Percentiles rank a stretch among this genome's conserved stretches.
phyloP scores from a whole-genome alignment of 139 green algal species.

The Asterochloris erici region DNA sequence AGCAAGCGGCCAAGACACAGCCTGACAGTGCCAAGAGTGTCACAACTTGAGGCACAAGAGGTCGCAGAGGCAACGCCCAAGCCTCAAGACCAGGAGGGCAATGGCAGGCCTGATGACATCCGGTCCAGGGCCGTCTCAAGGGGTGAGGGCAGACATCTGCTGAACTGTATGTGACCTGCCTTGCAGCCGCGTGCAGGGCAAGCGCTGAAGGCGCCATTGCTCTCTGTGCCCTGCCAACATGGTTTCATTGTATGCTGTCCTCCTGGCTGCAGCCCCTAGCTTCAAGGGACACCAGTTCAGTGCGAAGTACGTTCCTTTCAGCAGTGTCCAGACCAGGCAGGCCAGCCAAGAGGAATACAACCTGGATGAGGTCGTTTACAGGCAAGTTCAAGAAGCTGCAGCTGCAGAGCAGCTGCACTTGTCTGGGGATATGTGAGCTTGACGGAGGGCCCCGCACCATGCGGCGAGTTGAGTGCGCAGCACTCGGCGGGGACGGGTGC shows the following conservation, averaged over 20 bases:
- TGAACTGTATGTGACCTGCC: no score
- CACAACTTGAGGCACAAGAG: not conserved
- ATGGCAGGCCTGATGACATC: conserved; percentile 1
- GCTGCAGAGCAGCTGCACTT: not conserved
- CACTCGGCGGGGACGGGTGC: no score
- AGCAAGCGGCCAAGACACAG: no score
- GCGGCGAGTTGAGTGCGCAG: no score
- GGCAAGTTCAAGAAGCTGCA: conserved; percentile 4
- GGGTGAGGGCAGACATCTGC: no score
- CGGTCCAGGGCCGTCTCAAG: no score
- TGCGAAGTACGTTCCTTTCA: conserved; percentile 93
- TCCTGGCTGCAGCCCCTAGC: conserved; percentile 12
- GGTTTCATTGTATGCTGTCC: no score
- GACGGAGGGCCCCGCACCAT: no score
- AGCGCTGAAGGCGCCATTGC: no score
- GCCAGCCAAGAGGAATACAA: conserved; percentile 79
- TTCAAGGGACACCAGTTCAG: conserved; percentile 58
- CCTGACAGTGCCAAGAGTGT: not conserved
- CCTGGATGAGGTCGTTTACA: conserved; percentile 93
- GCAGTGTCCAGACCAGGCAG: conserved; percentile 40
- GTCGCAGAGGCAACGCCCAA: conserved; percentile 3
- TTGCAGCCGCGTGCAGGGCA: no score
- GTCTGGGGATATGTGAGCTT: not conserved
- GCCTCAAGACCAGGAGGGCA: conserved; percentile 1
- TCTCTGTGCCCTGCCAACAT: no score